Evolutionary conservation across 306 rosid genomes (phyloP).

Genomic region (Chamaecrista fasciculata): DNA sequence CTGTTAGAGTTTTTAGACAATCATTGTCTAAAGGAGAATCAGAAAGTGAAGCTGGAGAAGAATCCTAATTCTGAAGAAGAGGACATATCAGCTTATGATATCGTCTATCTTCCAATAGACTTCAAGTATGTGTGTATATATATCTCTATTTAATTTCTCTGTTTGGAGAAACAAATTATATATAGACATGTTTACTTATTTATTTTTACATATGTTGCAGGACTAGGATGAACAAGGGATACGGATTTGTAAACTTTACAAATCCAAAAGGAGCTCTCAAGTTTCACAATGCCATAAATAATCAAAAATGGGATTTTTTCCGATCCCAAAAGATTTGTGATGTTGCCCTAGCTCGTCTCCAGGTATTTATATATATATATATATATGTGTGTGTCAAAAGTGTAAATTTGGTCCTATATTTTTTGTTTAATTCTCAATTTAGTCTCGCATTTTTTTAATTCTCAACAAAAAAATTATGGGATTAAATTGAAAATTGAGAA

Average conservation of each 20-base stretch:
- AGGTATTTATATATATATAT: no score
- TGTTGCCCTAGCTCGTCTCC: conserved; percentile 49
- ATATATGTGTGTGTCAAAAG: no score
- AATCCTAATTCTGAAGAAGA: not conserved
- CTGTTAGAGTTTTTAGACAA: conserved; percentile 43
- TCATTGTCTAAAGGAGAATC: conserved; percentile 41
- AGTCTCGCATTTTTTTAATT: no score
- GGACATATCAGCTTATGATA: conserved; percentile 39
- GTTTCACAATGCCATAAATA: conserved; percentile 30
- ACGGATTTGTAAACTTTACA: conserved; percentile 72
- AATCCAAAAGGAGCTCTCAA: conserved; percentile 43
- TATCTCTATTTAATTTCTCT: no score
- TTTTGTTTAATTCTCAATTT: no score
- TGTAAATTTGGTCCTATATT: no score
- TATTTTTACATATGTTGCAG: no score
- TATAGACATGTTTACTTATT: no score
- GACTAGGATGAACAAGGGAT: conserved; percentile 52
- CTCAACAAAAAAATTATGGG: no score
- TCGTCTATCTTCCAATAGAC: conserved; percentile 63
- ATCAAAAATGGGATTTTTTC: conserved; percentile 44
- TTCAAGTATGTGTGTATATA: conserved; percentile 35
- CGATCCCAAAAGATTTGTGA: conserved; percentile 47
- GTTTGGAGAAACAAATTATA: no score
- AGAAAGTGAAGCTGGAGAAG: not conserved
- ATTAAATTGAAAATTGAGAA: no score